A percentile compares a stretch with the other conserved stretches of the same genome.
Evolutionary conservation across 306 rosid genomes (phyloP).

Genomic region (Morella rubra): DNA sequence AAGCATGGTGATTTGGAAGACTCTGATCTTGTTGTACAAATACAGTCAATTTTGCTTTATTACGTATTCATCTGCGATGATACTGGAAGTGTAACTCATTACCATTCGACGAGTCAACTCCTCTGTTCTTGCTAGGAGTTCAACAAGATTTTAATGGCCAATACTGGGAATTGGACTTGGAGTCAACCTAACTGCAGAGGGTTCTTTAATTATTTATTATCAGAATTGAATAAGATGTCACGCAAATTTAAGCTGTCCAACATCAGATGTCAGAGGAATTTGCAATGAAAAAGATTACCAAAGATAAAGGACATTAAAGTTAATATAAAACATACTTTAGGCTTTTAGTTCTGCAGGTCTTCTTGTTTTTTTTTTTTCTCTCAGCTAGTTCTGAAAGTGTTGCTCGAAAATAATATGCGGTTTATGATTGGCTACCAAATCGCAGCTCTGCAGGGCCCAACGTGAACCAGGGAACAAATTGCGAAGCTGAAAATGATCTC

Average conservation of each 20-base stretch:
- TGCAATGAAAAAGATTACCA: neutral
- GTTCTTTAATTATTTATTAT: neutral
- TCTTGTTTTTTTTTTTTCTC: no score
- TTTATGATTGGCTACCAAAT: neutral
- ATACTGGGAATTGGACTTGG: neutral
- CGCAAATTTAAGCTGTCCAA: neutral
- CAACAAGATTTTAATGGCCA: neutral
- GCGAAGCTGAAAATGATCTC: neutral
- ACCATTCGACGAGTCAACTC: neutral
- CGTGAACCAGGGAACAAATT: neutral
- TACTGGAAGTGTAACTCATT: neutral
- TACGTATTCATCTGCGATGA: neutral
- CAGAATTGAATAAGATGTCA: neutral
- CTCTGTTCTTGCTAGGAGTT: neutral
- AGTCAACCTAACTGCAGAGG: neutral
- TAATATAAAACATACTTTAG: neutral
- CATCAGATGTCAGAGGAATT: neutral
- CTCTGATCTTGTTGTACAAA: no score
- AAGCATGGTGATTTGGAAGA: no score
- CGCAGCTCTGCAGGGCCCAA: neutral
- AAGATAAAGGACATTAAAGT: neutral
- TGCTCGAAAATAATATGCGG: constrained; percentile 9
- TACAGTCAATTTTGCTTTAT: neutral
- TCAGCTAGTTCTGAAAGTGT: neutral
- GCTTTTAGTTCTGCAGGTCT: constrained; percentile 6